Percentiles rank a stretch among this genome's conserved stretches.
phyloP scores from a whole-genome alignment of 129 eudicot genomes.

The Centaurea solstitialis region DNA sequence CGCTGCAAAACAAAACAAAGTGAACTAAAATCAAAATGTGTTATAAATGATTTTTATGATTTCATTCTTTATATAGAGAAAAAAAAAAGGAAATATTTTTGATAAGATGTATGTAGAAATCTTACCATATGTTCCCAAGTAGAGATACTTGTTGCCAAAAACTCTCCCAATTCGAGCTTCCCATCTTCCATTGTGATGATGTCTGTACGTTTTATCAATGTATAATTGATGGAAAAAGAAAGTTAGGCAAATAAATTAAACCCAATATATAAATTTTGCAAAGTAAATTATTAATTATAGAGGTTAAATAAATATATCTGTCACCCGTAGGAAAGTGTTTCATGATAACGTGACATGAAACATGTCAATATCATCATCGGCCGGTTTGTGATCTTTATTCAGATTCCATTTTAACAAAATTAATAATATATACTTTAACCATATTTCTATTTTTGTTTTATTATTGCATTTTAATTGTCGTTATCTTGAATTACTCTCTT shows the following conservation, averaged over 20 bases:
- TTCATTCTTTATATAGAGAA: background rate
- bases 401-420: no score
- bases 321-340: no score
- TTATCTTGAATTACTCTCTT: no score
- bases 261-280: background rate
- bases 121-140: conserved; percentile 80
- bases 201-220: conserved; percentile 37
- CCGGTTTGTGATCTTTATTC: no score
- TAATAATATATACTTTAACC: no score
- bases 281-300: conserved; percentile 10
- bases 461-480: no score
- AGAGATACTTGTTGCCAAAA: conserved; percentile 79
- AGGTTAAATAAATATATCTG: background rate
- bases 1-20: conserved; percentile 36
- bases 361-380: no score
- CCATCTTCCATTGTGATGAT: conserved; percentile 89
- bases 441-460: no score
- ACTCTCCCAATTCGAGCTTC: conserved; percentile 84
- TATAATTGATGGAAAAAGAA: background rate
- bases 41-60: background rate
- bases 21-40: background rate
- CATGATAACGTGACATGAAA: no score
- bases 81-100: background rate
- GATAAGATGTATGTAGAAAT: background rate
- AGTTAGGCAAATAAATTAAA: background rate